Evolutionary conservation across 202 grass and related monocot species (phyloP), one percentile per base, ranked within the genome.

Genomic region (Musa balbisiana): DNA sequence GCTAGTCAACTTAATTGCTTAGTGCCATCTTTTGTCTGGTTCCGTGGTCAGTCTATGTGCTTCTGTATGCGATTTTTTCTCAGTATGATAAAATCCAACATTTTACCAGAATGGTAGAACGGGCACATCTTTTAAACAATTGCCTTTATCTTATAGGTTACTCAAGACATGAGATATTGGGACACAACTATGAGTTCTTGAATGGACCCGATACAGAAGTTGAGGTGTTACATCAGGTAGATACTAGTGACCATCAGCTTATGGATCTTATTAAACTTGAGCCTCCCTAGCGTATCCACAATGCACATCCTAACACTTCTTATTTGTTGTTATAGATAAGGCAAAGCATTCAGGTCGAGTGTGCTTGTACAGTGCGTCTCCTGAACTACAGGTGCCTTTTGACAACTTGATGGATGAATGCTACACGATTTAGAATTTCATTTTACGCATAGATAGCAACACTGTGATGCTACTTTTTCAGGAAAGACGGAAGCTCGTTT

Each of bases 151-250:
- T 26, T 74, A 54, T 63, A 98, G 95, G 95, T 83, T 99, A 94
- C 75, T 92, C 89, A 6, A 94, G 89, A 86, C 84, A 86, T 73
- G 95, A 99, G 85, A 81, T 94, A 71, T 88, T 95, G 89, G 91
- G 91, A 25, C 54, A 78, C 83, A 84, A 92, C 53, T 82, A 73
- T 85, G 89, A 78, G 82, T 93, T 92, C 53, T 85, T 99, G 70
- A 88, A 80, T 26, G 95, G 95, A 78, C 87, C 91, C 49, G 80
- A 70, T 25, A 94, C 91, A 73, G 87, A 85, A 78, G 33, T 49
- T 69, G 89, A 88, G 64, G 83, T 73, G 82, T 86, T 99, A 76
- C 76, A 92, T 65, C 85, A 94, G 91, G 95, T 94, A 72, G 27
- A 62, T 24, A 74, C 11, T 66, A 70, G 70, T 10, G 13, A 59